phyloP scores from a whole-genome alignment of 1,284 basidiomycete species.

The Sparassis latifolia region DNA sequence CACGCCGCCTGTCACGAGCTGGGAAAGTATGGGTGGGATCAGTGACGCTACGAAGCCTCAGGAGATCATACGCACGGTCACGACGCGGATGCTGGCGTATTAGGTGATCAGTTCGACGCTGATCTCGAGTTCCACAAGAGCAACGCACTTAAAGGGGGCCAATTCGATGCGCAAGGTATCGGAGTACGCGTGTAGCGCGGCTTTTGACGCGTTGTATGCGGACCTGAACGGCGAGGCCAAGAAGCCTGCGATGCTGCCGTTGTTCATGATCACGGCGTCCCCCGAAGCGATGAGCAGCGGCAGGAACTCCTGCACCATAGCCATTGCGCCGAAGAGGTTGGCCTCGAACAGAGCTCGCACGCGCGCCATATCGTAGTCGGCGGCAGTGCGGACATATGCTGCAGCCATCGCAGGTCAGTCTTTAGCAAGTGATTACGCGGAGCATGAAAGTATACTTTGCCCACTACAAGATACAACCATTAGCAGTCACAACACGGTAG shows the following conservation, averaged over 20 bases:
- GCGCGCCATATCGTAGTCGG: neutral
- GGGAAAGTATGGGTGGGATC: too few relatives aligned
- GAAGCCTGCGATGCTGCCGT: neutral
- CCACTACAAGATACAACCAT: neutral
- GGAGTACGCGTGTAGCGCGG: neutral
- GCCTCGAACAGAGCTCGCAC: neutral
- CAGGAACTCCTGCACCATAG: slow-evolving; percentile 1
- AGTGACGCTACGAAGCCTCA: too few relatives aligned
- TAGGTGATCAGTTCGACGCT: neutral
- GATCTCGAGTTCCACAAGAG: neutral
- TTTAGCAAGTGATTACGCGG: neutral
- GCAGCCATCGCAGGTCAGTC: neutral
- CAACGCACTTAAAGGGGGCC: neutral
- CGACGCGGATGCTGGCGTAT: neutral
- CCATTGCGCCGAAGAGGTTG: neutral
- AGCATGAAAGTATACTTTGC: neutral
- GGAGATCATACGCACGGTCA: neutral
- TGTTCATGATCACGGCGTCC: neutral
- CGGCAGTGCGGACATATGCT: neutral
- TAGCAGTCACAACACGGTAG: too few relatives aligned
- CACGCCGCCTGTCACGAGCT: too few relatives aligned
- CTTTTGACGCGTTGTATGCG: slow-evolving; percentile 1
- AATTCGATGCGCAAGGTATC: neutral
- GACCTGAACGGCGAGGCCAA: neutral
- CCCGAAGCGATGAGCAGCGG: slow-evolving; percentile 1